These are phyloP conservation scores for Chaetomidium leptoderma DNA, from an alignment of 495 filamentous ascomycete species.

Conservation along the genomic window DNA sequence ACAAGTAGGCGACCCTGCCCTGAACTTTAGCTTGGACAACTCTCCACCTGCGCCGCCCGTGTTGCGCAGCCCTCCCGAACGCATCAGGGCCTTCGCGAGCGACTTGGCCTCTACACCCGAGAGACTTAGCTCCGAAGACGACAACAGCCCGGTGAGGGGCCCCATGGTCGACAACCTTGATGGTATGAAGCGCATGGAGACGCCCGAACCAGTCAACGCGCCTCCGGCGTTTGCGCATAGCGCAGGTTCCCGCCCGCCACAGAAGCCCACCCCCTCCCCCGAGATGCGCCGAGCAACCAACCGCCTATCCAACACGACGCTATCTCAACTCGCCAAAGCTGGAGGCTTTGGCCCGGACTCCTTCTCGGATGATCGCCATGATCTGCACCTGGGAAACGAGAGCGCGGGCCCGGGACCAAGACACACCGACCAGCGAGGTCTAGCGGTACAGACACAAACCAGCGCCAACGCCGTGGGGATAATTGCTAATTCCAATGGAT, in stretches of 20 bases:
- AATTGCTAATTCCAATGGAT: slow-evolving; percentile 48
- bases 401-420: slow-evolving; percentile 20
- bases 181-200: slow-evolving; percentile 52
- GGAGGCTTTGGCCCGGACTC: slow-evolving; percentile 42
- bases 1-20: slow-evolving; percentile 19
- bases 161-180: slow-evolving; percentile 43
- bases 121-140: slow-evolving; percentile 57
- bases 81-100: slow-evolving; percentile 33
- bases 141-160: slow-evolving; percentile 34
- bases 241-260: slow-evolving; percentile 50
- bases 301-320: slow-evolving; percentile 73
- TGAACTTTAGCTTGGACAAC: slow-evolving; percentile 17
- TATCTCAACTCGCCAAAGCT: slow-evolving; percentile 69
- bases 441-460: slow-evolving; percentile 45
- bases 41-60: slow-evolving; percentile 19
- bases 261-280: slow-evolving; percentile 64
- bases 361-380: slow-evolving; percentile 18
- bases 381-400: slow-evolving; percentile 29
- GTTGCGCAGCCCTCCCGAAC: slow-evolving; percentile 26
- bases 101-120: slow-evolving; percentile 49
- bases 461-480: slow-evolving; percentile 41
- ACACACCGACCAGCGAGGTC: slow-evolving; percentile 35
- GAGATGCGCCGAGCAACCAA: slow-evolving; percentile 73
- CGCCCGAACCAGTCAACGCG: slow-evolving; percentile 65
- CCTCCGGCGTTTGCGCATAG: slow-evolving; percentile 70